phyloP scores from a whole-genome alignment of 192 early-diverging fungal genomes.

The Borealophlyctis nickersoniae region DNA sequence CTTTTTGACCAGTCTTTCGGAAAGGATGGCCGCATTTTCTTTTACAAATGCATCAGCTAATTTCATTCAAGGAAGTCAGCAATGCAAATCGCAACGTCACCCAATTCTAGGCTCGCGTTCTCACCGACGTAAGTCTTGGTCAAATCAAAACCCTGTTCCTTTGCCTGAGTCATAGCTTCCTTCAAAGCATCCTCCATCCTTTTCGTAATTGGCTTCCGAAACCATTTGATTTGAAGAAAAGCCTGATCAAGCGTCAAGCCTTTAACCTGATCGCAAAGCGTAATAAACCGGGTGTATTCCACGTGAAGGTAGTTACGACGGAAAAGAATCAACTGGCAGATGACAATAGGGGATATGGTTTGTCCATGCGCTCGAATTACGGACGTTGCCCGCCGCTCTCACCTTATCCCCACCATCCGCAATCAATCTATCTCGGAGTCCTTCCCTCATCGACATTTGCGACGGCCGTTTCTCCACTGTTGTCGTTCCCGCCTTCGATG shows the following conservation, averaged over 20 bases:
- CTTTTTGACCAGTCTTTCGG: conserved; percentile 22
- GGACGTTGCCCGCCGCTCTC: neutral
- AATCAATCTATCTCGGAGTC: conserved; percentile 30
- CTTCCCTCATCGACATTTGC: too few relatives aligned
- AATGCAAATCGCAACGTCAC: neutral
- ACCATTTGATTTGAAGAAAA: conserved; percentile 36
- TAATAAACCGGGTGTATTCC: conserved; percentile 42
- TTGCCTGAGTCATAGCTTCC: conserved; percentile 40
- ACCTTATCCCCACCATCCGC: conserved; percentile 46
- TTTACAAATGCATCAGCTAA: conserved; percentile 48
- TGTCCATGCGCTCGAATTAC: neutral
- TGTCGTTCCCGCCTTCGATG: too few relatives aligned
- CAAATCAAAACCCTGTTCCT: conserved; percentile 40
- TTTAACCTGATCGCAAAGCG: conserved; percentile 35
- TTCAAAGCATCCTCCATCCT: conserved; percentile 29
- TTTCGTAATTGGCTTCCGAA: conserved; percentile 30
- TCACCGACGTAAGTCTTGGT: conserved; percentile 47
- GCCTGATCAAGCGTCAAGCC: conserved; percentile 43
- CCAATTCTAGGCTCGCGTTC: neutral
- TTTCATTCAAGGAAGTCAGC: neutral
- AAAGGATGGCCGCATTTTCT: conserved; percentile 31
- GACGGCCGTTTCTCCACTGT: too few relatives aligned
- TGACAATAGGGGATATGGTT: neutral
- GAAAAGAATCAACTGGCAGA: conserved; percentile 24
- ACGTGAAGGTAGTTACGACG: conserved; percentile 35